Evolutionary conservation across 2,329 filamentous ascomycete genomes (phyloP).

Genomic region (Penicillium sp.): DNA sequence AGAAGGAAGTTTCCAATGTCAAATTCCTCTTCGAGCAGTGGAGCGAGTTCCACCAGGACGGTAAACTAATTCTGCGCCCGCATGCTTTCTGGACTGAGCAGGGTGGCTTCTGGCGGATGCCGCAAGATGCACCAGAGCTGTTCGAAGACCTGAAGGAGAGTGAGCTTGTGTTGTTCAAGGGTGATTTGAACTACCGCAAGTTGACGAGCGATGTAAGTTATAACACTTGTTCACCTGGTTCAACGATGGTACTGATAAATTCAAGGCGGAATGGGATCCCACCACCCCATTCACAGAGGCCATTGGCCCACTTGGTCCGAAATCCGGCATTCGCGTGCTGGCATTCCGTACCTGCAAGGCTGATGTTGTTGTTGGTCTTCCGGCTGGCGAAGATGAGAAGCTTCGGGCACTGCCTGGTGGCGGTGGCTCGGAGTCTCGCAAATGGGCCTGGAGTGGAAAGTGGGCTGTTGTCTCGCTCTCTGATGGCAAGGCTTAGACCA

Average conservation of each 20-base stretch:
- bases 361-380: conserved; percentile 89
- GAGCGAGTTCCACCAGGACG: conserved; percentile 77
- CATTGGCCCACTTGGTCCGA: conserved; percentile 79
- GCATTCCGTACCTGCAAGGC: conserved; percentile 94
- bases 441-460: conserved; percentile 95
- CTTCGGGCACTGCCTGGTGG: conserved; percentile 69
- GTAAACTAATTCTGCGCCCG: conserved; percentile 77
- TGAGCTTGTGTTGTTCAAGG: conserved; percentile 94
- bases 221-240: not conserved
- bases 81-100: conserved; percentile 90
- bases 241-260: conserved; percentile 7
- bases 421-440: conserved; percentile 68
- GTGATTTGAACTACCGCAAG: conserved; percentile 95
- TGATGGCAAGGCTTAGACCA: conserved; percentile 59
- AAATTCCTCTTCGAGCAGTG: conserved; percentile 80
- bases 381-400: conserved; percentile 78
- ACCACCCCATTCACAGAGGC: conserved; percentile 84
- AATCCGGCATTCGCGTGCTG: conserved; percentile 80
- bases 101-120: conserved; percentile 87
- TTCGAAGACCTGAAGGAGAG: conserved; percentile 77
- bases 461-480: conserved; percentile 93
- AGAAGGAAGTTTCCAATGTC: conserved; percentile 68
- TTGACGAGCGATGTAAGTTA: conserved; percentile 78
- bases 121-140: conserved; percentile 66
- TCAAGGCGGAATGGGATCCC: conserved; percentile 74